A percentile compares a stretch with the other conserved stretches of the same genome.
Conservation (phyloP, 495 filamentous ascomycete genomes). For the Sporormia fimetaria region DNA sequence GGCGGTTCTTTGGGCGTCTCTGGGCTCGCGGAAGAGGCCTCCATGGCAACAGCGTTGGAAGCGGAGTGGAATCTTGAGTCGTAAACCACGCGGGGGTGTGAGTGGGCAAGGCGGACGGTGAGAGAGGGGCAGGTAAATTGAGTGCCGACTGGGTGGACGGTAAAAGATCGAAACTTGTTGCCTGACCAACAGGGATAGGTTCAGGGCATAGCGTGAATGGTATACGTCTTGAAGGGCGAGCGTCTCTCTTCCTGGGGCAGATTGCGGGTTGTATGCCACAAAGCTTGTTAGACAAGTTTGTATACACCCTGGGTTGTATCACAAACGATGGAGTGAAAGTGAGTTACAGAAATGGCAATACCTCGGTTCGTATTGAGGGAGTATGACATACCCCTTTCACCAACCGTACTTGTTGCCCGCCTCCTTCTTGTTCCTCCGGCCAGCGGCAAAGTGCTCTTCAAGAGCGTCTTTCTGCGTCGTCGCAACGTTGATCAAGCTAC, state of each 20-base stretch:
- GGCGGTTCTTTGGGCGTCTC: too few species aligned
- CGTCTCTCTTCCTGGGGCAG: too few species aligned
- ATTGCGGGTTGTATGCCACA: too few species aligned
- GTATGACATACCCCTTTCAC: constrained; percentile 32
- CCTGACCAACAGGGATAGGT: neutral
- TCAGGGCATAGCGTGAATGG: too few species aligned
- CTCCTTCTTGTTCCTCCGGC: constrained; percentile 61
- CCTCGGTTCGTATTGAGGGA: neutral
- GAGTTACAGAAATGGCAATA: neutral
- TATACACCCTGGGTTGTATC: too few species aligned
- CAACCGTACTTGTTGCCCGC: constrained; percentile 78
- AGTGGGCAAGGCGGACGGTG: neutral
- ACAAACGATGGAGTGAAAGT: too few species aligned
- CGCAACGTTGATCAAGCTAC: constrained; percentile 74
- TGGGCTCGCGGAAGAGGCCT: neutral
- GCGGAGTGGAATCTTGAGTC: neutral
- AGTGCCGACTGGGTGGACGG: neutral
- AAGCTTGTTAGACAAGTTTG: too few species aligned
- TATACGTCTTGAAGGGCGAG: too few species aligned
- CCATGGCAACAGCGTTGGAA: neutral
- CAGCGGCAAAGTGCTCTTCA: constrained; percentile 77
- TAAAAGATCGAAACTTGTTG: too few species aligned
- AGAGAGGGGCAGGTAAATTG: neutral
- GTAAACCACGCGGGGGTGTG: neutral
- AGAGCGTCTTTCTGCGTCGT: constrained; percentile 68